Evolutionary conservation across 768 basidiomycete species (phyloP), one percentile per base, ranked within the genome.

Genomic region (Pholiota conissans): DNA sequence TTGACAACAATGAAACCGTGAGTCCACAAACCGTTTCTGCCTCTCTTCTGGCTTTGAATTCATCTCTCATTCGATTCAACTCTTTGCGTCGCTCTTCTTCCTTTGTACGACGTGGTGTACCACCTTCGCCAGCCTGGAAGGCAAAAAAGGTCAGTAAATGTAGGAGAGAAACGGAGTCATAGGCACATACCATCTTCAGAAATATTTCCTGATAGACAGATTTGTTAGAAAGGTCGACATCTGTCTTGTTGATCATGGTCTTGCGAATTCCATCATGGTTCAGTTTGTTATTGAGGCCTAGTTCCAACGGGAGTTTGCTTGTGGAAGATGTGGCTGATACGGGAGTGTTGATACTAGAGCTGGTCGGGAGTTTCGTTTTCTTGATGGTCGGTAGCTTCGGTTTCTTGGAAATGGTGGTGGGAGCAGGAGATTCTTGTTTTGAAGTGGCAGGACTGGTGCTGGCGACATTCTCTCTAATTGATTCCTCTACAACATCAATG

Each of bases 1-100:
- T 50, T 29, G 39, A 27, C 49, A 54, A 45, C 28, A 58, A 7
- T 18, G n/a, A 10, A 11, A 20, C 24, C 30, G 30, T 6, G 6
- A 20, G 40, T 10, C 11, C 32, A 66, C 82, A 62, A 48, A 88
- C 88, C 47, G 79, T 76, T 61, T 89, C 87, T 39, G 75, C 71
- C 18, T 72, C 71, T 9, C 85, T 79, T 61, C 81, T 86, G 1
- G 79, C 79, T 60, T 79, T 78, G 16, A 85, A 86, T 35, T 90
- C 89, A 35, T 90, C 86, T 55, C 86, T 79, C 85, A 88, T 82
- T 65, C 76, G 82, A 64, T 85, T 78, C 63, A 91, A 64, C 56
- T 91, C 87, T 62, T 79, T 86, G 56, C 82, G 77, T 48, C 87
- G 76, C 65, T 90, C 87, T 61, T 89, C 88, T n/a, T 88, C 83